These are phyloP conservation scores for Ambrosiella xylebori DNA, from an alignment of 2,329 filamentous ascomycete genomes.

Conservation along the genomic window DNA sequence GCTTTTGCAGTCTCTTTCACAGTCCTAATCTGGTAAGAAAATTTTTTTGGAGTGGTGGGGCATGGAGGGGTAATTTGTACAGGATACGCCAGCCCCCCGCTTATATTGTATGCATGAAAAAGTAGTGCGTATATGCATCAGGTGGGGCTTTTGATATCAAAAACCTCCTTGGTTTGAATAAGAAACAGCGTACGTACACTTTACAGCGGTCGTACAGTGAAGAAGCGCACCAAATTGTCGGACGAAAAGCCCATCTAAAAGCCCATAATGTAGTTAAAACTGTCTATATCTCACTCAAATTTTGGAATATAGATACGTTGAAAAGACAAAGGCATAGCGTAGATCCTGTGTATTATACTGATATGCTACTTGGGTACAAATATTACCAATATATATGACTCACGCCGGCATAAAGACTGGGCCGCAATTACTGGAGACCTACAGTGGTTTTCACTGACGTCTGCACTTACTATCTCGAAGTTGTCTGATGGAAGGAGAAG, in stretches of 20 bases:
- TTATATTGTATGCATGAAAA: neutral
- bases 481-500: neutral
- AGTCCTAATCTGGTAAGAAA: slow-evolving; percentile 2
- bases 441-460: neutral
- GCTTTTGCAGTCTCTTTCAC: neutral
- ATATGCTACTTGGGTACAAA: neutral
- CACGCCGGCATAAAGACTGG: neutral
- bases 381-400: neutral
- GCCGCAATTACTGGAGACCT: neutral
- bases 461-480: neutral
- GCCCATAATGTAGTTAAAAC: no score
- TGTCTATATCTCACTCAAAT: no score
- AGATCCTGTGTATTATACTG: neutral
- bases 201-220: neutral
- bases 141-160: neutral
- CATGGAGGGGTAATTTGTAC: slow-evolving; percentile 2
- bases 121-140: slow-evolving; percentile 4
- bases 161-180: neutral
- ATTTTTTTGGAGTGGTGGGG: slow-evolving; percentile 1
- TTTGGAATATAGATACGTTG: no score
- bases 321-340: neutral
- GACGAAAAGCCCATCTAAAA: no score
- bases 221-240: neutral
- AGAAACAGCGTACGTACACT: neutral
- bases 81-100: neutral